Conservation (phyloP, 2,329 filamentous ascomycete genomes). For the Fusarium gaditjirri region DNA sequence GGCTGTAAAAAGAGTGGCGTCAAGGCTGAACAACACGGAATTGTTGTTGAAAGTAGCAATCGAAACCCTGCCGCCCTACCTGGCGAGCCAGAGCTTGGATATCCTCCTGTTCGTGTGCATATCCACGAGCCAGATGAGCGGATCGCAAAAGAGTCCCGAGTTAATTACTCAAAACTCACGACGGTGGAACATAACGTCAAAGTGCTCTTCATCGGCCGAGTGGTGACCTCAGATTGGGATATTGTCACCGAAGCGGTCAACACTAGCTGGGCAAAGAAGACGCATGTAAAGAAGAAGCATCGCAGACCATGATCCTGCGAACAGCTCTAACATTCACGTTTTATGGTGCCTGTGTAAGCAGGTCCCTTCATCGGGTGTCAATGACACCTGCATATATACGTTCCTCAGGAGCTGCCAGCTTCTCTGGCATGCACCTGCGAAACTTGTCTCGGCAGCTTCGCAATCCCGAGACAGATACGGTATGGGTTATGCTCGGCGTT, state of each 20-base stretch:
- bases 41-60: conserved; percentile 55
- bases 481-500: background rate
- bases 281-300: conserved; percentile 48
- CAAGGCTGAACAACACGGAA: conserved; percentile 64
- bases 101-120: conserved; percentile 56
- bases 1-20: conserved; percentile 65
- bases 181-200: conserved; percentile 68
- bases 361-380: conserved; percentile 36
- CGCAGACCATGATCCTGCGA: conserved; percentile 21
- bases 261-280: conserved; percentile 61
- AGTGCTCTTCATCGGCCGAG: conserved; percentile 66
- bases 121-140: conserved; percentile 57
- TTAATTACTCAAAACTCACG: conserved; percentile 67
- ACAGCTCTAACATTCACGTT: conserved; percentile 40
- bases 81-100: conserved; percentile 61
- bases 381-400: conserved; percentile 46
- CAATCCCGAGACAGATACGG: conserved; percentile 16
- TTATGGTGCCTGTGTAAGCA: conserved; percentile 31
- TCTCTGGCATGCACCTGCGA: conserved; percentile 30
- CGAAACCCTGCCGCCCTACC: conserved; percentile 48
- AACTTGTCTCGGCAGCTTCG: conserved; percentile 31
- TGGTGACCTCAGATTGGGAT: conserved; percentile 54
- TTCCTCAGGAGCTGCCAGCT: conserved; percentile 41
- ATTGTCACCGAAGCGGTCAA: conserved; percentile 59
- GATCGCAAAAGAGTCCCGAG: conserved; percentile 61